Conservation (phyloP, 208 protist species). For the Dictyostelium gargantuum region DNA sequence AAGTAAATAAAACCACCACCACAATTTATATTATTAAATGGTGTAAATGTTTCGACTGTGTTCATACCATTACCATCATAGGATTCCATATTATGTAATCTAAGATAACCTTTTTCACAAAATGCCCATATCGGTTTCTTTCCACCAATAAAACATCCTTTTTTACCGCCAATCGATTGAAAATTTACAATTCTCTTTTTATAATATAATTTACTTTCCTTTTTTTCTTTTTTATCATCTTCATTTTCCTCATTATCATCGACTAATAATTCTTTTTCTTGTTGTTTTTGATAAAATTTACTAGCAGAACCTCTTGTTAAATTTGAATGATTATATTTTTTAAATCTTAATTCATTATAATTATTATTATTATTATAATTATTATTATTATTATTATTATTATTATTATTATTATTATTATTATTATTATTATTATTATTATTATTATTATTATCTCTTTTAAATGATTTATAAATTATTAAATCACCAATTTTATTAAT, state of each 20-base stretch:
- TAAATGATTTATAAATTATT: constrained; percentile 37
- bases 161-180: background rate
- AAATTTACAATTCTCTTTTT: constrained; percentile 3
- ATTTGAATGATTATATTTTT: constrained; percentile 1
- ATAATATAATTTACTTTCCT: background rate
- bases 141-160: constrained; percentile 43
- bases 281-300: background rate
- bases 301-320: background rate
- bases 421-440: too few relatives aligned
- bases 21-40: constrained; percentile 63
- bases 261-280: constrained; percentile 1
- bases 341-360: constrained; percentile 7
- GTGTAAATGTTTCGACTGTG: constrained; percentile 25
- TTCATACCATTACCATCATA: background rate
- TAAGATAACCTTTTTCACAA: constrained; percentile 33
- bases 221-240: background rate
- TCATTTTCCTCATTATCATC: background rate
- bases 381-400: too few relatives aligned
- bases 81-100: constrained; percentile 46
- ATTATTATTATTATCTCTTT: background rate
- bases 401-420: too few relatives aligned
- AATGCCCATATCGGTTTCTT: constrained; percentile 26
- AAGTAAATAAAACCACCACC: constrained; percentile 65
- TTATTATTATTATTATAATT: too few relatives aligned
- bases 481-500: constrained; percentile 34